Conservation (phyloP, 352 stramenopile species). For the Globisporangium heterothallicum region DNA sequence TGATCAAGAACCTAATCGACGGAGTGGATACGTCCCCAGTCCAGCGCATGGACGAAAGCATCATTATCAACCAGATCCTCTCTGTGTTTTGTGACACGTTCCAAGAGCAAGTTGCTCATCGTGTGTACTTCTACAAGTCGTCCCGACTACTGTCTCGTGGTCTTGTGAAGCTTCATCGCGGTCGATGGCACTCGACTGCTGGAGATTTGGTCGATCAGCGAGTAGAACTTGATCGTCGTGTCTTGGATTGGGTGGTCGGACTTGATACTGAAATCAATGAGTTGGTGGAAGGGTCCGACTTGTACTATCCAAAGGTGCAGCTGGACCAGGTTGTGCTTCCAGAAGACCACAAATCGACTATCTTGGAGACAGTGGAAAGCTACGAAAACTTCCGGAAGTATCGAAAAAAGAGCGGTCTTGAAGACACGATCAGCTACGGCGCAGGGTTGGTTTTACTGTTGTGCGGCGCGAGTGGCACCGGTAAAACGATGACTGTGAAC, state of each 20-base stretch:
- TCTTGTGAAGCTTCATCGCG: constrained; percentile 76
- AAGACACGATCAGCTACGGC: constrained; percentile 76
- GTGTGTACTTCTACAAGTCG: constrained; percentile 88
- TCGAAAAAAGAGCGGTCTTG: constrained; percentile 72
- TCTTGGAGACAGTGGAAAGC: constrained; percentile 75
- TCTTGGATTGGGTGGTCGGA: constrained; percentile 84
- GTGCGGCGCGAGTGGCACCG: constrained; percentile 79
- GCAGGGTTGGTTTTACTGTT: constrained; percentile 75
- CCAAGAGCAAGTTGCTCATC: constrained; percentile 81
- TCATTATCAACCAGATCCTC: constrained; percentile 87
- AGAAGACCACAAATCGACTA: constrained; percentile 75
- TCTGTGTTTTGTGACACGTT: constrained; percentile 88
- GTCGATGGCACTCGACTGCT: constrained; percentile 76
- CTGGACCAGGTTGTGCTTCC: constrained; percentile 83
- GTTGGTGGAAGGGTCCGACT: constrained; percentile 81
- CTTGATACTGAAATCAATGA: constrained; percentile 89
- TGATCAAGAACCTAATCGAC: constrained; percentile 87
- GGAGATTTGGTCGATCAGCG: constrained; percentile 85
- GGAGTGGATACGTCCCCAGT: constrained; percentile 78
- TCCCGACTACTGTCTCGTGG: constrained; percentile 66
- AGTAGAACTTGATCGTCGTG: constrained; percentile 77
- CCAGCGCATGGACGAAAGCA: constrained; percentile 86
- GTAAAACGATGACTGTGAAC: constrained; percentile 90
- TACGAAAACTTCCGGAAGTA: constrained; percentile 80
- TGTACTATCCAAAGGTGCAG: constrained; percentile 82